phyloP scores from a whole-genome alignment of 768 basidiomycete species.

The Naganishia vaughanmartiniae region DNA sequence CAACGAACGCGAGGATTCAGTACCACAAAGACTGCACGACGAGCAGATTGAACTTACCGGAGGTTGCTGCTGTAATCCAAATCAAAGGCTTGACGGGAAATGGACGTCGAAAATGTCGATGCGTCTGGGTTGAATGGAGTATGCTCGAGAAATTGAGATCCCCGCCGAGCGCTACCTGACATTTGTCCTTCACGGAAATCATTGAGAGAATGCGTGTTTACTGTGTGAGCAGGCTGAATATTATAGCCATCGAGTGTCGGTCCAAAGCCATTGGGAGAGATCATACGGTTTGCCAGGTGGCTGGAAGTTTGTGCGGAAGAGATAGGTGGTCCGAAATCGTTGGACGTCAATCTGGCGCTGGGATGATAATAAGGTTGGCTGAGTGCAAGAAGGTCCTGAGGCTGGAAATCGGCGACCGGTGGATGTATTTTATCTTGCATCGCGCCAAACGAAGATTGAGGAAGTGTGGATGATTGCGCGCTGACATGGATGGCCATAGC shows the following conservation, averaged over 20 bases:
- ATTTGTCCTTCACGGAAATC: too few relatives aligned
- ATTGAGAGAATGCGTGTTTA: neutral
- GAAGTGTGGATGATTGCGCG: neutral
- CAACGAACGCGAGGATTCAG: neutral
- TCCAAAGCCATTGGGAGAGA: neutral
- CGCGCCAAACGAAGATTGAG: neutral
- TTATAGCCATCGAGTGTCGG: neutral
- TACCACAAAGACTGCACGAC: neutral
- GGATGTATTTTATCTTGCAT: neutral
- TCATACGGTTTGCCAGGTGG: neutral
- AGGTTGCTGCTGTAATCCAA: constrained; percentile 32
- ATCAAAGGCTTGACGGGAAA: constrained; percentile 31
- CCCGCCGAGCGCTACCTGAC: neutral
- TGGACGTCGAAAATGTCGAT: constrained; percentile 26
- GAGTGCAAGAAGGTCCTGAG: constrained; percentile 13
- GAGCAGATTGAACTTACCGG: constrained; percentile 2
- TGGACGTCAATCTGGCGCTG: neutral
- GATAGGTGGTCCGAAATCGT: neutral
- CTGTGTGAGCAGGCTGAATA: neutral
- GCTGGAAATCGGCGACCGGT: neutral
- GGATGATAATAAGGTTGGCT: constrained; percentile 19
- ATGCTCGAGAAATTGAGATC: constrained; percentile 1
- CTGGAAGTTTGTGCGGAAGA: neutral
- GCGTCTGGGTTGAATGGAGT: constrained; percentile 20
- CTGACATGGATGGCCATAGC: neutral